phyloP scores from a whole-genome alignment of 1,284 basidiomycete genomes.

The Apiotrichum siamense region DNA sequence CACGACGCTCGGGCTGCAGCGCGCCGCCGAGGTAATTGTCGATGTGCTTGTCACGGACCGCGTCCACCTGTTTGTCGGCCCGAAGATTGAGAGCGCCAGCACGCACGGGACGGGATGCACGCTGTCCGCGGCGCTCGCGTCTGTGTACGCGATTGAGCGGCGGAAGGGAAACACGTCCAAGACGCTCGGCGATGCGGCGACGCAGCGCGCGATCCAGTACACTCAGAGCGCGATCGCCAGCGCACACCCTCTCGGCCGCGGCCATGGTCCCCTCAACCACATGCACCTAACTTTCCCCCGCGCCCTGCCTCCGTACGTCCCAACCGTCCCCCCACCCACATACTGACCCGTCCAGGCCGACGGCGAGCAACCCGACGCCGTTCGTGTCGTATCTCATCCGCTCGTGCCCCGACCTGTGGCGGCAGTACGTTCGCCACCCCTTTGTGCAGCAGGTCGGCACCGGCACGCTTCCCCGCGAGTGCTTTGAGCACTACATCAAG shows the following conservation, averaged over 20 bases:
- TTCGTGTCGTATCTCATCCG: slow-evolving; percentile 64
- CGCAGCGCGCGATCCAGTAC: slow-evolving; percentile 59
- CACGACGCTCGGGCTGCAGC: slow-evolving; percentile 2
- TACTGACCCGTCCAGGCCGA: slow-evolving; percentile 51
- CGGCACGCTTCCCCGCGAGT: slow-evolving; percentile 60
- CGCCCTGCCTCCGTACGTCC: slow-evolving; percentile 57
- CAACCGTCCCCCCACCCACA: background rate
- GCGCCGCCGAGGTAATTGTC: slow-evolving; percentile 55
- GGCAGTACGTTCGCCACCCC: slow-evolving; percentile 56
- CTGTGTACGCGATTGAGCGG: slow-evolving; percentile 35
- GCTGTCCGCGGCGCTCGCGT: slow-evolving; percentile 73
- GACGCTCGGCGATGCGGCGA: slow-evolving; percentile 54
- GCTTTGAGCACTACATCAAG: slow-evolving; percentile 79
- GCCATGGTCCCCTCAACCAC: slow-evolving; percentile 84
- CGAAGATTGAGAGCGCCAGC: slow-evolving; percentile 60
- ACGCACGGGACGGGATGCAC: slow-evolving; percentile 96
- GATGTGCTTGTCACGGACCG: slow-evolving; percentile 61
- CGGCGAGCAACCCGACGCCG: slow-evolving; percentile 59
- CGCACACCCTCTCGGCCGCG: slow-evolving; percentile 65
- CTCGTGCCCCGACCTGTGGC: slow-evolving; percentile 57
- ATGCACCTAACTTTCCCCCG: slow-evolving; percentile 58
- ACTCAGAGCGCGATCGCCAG: slow-evolving; percentile 71
- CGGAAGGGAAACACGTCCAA: background rate
- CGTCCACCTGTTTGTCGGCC: slow-evolving; percentile 59
- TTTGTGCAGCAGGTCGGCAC: slow-evolving; percentile 70